Percentiles rank a stretch among this genome's conserved stretches.
phyloP scores from a whole-genome alignment of 192 early-diverging fungal species.

The Coemansia sp. region DNA sequence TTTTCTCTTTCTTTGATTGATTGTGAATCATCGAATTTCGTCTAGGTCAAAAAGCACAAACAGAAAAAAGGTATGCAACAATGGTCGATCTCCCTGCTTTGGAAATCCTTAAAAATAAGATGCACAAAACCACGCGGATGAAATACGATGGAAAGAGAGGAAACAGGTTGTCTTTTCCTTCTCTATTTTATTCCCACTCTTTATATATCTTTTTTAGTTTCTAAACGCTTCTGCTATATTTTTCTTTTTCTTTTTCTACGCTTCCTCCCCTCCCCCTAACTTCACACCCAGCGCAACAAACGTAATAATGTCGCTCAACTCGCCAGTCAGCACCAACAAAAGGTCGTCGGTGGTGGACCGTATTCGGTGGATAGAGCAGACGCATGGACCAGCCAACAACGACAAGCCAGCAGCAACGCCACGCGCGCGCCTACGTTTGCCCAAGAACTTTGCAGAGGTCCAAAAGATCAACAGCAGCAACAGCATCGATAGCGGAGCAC shows the following conservation, averaged over 20 bases:
- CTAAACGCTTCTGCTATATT: neutral
- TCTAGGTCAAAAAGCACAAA: no score
- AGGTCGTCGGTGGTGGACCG: conserved; percentile 48
- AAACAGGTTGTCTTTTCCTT: conserved; percentile 3
- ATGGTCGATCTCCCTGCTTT: neutral
- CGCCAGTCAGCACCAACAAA: conserved; percentile 1
- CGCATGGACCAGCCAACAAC: conserved; percentile 20
- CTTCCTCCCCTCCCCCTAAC: no score
- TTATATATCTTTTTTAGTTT: neutral
- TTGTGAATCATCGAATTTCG: no score
- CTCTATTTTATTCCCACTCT: neutral
- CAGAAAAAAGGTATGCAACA: neutral
- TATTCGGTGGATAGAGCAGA: conserved; percentile 50
- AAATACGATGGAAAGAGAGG: neutral
- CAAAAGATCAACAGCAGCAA: neutral
- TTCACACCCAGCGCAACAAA: neutral
- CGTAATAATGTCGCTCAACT: neutral
- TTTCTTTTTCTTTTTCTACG: neutral
- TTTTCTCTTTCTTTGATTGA: no score
- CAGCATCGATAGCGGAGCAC: neutral
- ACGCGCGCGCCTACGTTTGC: conserved; percentile 23
- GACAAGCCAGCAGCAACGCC: conserved; percentile 7
- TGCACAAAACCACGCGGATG: neutral
- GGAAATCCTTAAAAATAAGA: neutral
- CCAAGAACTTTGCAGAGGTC: conserved; percentile 26